phyloP scores from a whole-genome alignment of 2,329 filamentous ascomycete species.

The Botryotinia calthae region DNA sequence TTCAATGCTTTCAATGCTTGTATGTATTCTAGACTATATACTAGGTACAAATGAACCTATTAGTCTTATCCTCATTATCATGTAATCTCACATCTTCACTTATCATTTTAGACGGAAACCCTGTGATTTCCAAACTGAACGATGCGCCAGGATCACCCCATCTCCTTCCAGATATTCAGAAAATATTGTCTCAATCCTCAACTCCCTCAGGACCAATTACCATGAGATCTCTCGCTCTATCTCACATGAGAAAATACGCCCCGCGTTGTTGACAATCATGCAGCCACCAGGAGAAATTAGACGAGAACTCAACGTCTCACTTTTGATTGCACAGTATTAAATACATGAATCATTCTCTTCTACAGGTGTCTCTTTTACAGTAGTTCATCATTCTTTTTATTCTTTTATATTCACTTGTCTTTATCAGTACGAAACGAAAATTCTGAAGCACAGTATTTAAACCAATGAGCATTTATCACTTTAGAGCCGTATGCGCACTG shows the following conservation, averaged over 20 bases:
- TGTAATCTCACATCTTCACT: background rate
- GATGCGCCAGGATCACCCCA: background rate
- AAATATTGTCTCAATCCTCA: accelerated
- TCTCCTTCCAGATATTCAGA: background rate
- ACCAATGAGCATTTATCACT: background rate
- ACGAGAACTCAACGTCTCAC: background rate
- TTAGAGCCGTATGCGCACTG: background rate
- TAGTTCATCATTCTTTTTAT: background rate
- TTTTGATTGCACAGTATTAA: background rate
- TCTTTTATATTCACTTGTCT: background rate
- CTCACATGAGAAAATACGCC: accelerated
- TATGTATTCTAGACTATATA: accelerated
- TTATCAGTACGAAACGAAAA: background rate
- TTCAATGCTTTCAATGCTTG: background rate
- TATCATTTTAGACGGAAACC: background rate
- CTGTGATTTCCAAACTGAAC: background rate
- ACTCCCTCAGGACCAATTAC: accelerated
- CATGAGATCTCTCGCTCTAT: background rate
- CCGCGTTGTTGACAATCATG: background rate
- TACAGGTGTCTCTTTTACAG: background rate
- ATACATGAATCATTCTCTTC: background rate
- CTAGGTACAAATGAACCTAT: background rate
- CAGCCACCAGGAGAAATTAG: background rate
- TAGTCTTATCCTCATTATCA: background rate
- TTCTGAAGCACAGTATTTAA: background rate